Percentiles rank a stretch among this genome's conserved stretches.
Evolutionary conservation across 73 alveolate species (phyloP).

Genomic region (Paramecium biaurelia): DNA sequence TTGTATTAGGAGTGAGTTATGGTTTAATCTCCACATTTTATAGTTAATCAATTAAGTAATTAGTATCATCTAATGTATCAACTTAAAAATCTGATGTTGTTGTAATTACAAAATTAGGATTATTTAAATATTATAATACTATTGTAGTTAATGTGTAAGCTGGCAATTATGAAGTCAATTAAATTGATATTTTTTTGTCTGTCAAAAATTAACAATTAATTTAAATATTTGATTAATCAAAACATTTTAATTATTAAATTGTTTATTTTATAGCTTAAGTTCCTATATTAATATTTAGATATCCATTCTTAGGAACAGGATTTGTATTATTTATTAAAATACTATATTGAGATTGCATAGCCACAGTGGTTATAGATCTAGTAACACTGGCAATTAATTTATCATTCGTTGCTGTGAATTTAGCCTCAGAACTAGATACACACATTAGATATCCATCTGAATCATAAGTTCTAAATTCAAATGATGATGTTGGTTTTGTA

Average conservation of each 20-base stretch:
- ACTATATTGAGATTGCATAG: not conserved
- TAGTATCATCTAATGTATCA: not conserved
- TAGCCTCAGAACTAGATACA: not conserved
- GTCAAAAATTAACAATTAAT: not conserved
- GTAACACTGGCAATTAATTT: not conserved
- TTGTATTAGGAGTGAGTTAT: not conserved
- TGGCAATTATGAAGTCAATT: not conserved
- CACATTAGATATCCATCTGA: constrained; percentile 21
- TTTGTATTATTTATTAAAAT: not conserved
- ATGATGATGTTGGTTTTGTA: constrained; percentile 13
- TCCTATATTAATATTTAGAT: not conserved
- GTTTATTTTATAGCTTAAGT: not conserved
- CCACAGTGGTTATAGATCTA: not conserved
- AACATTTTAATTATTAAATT: not conserved
- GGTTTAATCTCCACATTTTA: not conserved
- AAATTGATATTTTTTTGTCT: not conserved
- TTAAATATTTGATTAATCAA: not conserved
- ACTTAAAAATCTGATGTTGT: not conserved
- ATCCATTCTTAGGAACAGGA: not conserved
- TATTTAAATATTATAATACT: not conserved
- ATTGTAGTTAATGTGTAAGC: not conserved
- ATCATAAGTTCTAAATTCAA: constrained; percentile 27
- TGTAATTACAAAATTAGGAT: constrained; percentile 32
- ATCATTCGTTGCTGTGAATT: not conserved
- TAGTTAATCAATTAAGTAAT: not conserved